Base-by-base conservation (phyloP, 495 filamentous ascomycete genomes). In the Talaromyces stipitatus region DNA sequence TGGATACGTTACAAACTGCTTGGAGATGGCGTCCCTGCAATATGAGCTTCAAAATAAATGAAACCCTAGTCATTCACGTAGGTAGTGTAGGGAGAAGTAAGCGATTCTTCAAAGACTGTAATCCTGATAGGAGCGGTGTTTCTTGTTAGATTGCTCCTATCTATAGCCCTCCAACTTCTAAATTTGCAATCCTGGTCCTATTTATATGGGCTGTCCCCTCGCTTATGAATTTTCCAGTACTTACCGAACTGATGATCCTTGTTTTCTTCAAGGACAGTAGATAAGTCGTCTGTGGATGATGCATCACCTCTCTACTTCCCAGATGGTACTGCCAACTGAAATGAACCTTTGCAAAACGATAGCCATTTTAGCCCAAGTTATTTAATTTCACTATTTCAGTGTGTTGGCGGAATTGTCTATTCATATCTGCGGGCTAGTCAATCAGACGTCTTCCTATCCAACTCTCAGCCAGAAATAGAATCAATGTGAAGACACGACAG, bases 401-500 rank as follows among this genome's bases (percentile, higher is more conserved):
- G n/a, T n/a, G n/a, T n/a, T n/a, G n/a, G n/a, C 33, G 36, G 36
- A 20, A 4, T 2, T 18, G 14, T 41, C 36, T 18, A 8, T n/a
- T 41, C 45, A 18, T 48, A 48, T 48, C 16, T 26, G 22, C 20
- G 7, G 16, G 36, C 36, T 16, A 41, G 18, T 41, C n/a, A 41
- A 41, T 6, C n/a, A 41, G n/a, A 41, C 18, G 9, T 41, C 36
- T 14, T 41, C 16, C 18, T 16, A 4, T 41, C 6, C 36, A 18
- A 41, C 50, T 36, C 30, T 53, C 50, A 53, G 24, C 43, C 45
- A 48, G 45, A 48, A 48, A 48, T 48, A 48, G 45, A 48, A 48
- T 11, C 45, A 26, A 48, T 3, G 45, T 48, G 45, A 48, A 14
- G 14, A n/a, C n/a, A n/a, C n/a, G n/a, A n/a, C n/a, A 48, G 45